Evolutionary conservation across 306 rosid genomes (phyloP), one percentile per base, ranked within the genome.

Genomic region (Quillaja saponaria): DNA sequence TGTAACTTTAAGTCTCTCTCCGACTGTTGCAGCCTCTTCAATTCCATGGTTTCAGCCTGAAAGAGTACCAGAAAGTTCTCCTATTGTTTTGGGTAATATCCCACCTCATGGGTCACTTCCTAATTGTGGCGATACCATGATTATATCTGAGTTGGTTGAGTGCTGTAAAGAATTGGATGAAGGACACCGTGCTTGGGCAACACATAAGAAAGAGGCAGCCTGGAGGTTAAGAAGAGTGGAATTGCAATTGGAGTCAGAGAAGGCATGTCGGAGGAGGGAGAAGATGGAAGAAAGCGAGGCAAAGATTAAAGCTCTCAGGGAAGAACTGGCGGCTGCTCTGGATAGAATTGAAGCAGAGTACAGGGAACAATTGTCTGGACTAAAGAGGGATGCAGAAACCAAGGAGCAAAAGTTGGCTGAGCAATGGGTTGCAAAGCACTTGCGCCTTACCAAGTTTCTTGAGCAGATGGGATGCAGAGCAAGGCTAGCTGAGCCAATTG

Each of bases 361-460:
- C 61, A 72, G 81, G 67, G 96, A 91, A 28, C 98, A 91, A 62
- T 64, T 91, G 46, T 82, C 84, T 12, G 96, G 88, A 49, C 58
- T 91, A 63, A 84, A 84, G 74, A 84, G 91, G 69, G 98, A 91
- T 49, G 98, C 95, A 9, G 95, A 91, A 67, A 76, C 79, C 35
- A 91, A 91, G 75, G 98, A 91, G 76, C 98, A 88, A 67, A 91
- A 91, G 75, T 46, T 91, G 85, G 82, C 95, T 55, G 98, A 91
- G 55, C 98, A 88, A 76, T 88, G 96, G 98, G 76, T 87, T 48
- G 87, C 95, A 0, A 88, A 86, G 68, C 98, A 91, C 74, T 21
- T 64, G 66, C 85, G 88, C 49, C 87, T 91, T 10, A 55, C 82
- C 0, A 84, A 79, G 71, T 86, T 91, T 81, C 88, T 91, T 16